Percentiles rank a stretch among this genome's conserved stretches.
phyloP scores from a whole-genome alignment of 179 eudicot species.

The Spinacia oleracea region DNA sequence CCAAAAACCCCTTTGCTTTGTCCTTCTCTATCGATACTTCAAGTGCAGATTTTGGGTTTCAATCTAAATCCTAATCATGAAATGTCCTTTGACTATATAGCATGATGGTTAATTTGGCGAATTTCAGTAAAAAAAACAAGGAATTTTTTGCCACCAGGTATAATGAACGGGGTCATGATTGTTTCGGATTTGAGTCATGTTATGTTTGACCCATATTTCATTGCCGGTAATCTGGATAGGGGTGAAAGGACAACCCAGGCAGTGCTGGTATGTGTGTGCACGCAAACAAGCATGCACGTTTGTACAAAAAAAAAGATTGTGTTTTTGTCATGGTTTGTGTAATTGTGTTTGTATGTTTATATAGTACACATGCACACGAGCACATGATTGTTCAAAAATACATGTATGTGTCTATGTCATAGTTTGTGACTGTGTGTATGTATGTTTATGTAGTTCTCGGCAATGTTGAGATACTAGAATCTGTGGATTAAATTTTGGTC shows the following conservation, averaged over 20 bases:
- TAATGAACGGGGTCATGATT: not conserved
- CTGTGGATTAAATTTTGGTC: not conserved
- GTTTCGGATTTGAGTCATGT: not conserved
- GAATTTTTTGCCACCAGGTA: not conserved
- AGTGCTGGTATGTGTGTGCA: too few relatives aligned
- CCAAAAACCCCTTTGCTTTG: too few relatives aligned
- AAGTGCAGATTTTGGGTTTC: too few relatives aligned
- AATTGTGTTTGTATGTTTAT: not conserved
- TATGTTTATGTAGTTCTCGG: not conserved
- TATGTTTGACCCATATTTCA: not conserved
- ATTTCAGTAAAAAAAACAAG: too few relatives aligned
- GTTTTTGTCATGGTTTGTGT: not conserved
- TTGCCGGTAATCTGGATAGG: not conserved
- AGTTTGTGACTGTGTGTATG: not conserved
- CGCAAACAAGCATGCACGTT: too few relatives aligned
- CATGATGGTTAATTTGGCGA: too few relatives aligned
- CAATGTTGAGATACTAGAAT: not conserved
- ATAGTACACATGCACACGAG: not conserved
- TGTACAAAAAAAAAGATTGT: too few relatives aligned
- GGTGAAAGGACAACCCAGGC: not conserved
- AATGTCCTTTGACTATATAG: too few relatives aligned
- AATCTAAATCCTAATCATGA: too few relatives aligned
- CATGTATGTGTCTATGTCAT: not conserved
- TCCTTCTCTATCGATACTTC: too few relatives aligned
- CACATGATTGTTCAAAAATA: not conserved